A percentile compares a stretch with the other conserved stretches of the same genome.
Evolutionary conservation across 257 asterid genomes (phyloP).

Genomic region (Rubia yunnanensis): DNA sequence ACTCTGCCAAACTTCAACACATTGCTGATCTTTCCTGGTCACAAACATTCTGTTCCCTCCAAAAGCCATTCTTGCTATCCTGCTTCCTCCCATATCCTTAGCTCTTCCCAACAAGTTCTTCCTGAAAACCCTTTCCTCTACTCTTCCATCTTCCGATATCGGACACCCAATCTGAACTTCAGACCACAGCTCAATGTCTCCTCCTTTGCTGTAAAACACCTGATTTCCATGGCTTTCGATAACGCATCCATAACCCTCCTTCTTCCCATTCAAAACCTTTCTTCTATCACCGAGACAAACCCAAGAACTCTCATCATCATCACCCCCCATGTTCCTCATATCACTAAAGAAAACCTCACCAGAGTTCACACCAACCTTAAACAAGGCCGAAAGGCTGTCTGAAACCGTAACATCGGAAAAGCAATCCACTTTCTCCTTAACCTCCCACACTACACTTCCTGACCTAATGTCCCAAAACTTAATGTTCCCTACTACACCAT

Average conservation of each 20-base stretch:
- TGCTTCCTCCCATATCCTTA: slow-evolving; percentile 48
- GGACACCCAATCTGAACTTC: slow-evolving; percentile 50
- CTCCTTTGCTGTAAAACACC: neutral
- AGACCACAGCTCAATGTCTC: slow-evolving; percentile 8
- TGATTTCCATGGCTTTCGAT: too few relatives aligned
- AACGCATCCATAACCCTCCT: too few relatives aligned
- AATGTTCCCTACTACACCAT: slow-evolving; percentile 72
- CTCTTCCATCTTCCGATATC: slow-evolving; percentile 1
- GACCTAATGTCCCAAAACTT: slow-evolving; percentile 83
- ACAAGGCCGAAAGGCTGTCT: slow-evolving; percentile 34
- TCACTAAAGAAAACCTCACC: too few relatives aligned
- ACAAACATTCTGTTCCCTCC: slow-evolving; percentile 88
- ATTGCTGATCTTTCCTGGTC: slow-evolving; percentile 62
- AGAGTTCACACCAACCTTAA: slow-evolving; percentile 66
- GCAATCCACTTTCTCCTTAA: slow-evolving; percentile 72
- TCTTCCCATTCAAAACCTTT: neutral
- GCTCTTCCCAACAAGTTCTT: slow-evolving; percentile 77
- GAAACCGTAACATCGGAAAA: slow-evolving; percentile 73
- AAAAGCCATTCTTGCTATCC: slow-evolving; percentile 47
- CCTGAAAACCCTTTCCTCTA: slow-evolving; percentile 44
- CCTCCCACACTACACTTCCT: slow-evolving; percentile 57
- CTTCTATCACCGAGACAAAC: too few relatives aligned
- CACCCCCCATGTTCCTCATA: neutral
- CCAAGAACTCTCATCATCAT: too few relatives aligned
- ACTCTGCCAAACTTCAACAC: slow-evolving; percentile 75